Evolutionary conservation across 23 red algal genomes (phyloP), one percentile per base, ranked within the genome.

Genomic region (Gracilaria gracilis): DNA sequence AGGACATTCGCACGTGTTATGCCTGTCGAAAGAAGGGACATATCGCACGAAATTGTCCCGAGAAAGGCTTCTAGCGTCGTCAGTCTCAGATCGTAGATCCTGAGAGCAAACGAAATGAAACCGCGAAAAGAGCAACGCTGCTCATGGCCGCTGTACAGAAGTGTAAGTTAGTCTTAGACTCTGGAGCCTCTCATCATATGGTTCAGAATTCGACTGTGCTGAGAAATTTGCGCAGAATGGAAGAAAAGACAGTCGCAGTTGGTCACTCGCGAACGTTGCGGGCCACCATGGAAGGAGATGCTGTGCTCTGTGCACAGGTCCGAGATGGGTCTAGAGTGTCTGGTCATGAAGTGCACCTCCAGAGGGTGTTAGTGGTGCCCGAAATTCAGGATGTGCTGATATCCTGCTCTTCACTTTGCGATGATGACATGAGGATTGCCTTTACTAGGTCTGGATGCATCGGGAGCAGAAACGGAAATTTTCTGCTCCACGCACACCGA

Each of bases 401-500:
- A 0, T 86, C 82, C 12, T 86, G 65, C 40, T 86, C 65, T 2
- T 64, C 82, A 25, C 42, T 86, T 0, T 55, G 66, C 53, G 44
- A 51, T 24, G 42, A 74, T 17, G 64, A 44, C 0, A 69, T 71
- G 47, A 14, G 39, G 12, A 19, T 75, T 27, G 0, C 1, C 0
- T 28, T 86, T 0, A 40, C 46, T 9, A 29, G 17, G 14, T 1
- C 29, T 1, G 35, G 37, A 14, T 86, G 58, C 31, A 46, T 15
- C 65, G 31, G 44, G 21, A 51, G 2, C 16, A 44, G 33, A 20
- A 33, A 58, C 7, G 64, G 82, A 8, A 0, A 11, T 25, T 51
- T 73, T 31, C 9, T 20, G 16, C 15, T 86, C 0, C 82, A 86
- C 9, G 46, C 29, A 25, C 33, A 17, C 11, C 0, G 21, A 50